These are phyloP conservation scores for Rhododendron ferrugineum DNA, from an alignment of 148 eudicot genomes.

Conservation along the genomic window DNA sequence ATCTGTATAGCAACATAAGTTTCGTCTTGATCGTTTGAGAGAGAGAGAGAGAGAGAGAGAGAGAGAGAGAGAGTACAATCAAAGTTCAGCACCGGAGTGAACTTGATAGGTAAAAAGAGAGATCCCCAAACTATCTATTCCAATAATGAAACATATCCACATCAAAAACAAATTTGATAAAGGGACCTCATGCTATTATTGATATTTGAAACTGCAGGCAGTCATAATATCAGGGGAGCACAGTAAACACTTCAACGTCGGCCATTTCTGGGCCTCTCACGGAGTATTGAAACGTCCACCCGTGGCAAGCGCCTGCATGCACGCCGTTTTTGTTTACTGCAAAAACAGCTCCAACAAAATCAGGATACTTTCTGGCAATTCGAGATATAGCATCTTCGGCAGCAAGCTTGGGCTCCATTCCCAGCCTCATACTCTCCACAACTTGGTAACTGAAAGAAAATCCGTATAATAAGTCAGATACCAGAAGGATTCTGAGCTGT, in stretches of 20 bases:
- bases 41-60: not conserved
- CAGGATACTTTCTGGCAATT: constrained; percentile 65
- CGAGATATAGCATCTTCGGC: constrained; percentile 84
- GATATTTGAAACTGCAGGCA: not conserved
- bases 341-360: constrained; percentile 85
- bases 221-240: constrained; percentile 33
- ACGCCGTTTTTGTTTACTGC: constrained; percentile 59
- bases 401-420: constrained; percentile 77
- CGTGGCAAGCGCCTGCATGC: constrained; percentile 95
- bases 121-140: not conserved
- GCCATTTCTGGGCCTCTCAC: constrained; percentile 60
- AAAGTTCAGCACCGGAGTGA: not conserved
- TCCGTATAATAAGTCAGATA: not conserved
- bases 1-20: not conserved
- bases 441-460: constrained; percentile 70
- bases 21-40: too few species aligned
- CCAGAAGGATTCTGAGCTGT: not conserved
- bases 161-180: not conserved
- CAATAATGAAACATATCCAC: not conserved
- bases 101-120: not conserved
- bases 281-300: constrained; percentile 97
- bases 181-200: not conserved
- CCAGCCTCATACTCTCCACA: constrained; percentile 91
- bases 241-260: constrained; percentile 69
- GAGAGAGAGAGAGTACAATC: not conserved